Percentiles rank a stretch among this genome's conserved stretches.
These are phyloP conservation scores for Aureobasidium sp. DNA, from an alignment of 2,329 filamentous ascomycete genomes.

Conservation along the genomic window DNA sequence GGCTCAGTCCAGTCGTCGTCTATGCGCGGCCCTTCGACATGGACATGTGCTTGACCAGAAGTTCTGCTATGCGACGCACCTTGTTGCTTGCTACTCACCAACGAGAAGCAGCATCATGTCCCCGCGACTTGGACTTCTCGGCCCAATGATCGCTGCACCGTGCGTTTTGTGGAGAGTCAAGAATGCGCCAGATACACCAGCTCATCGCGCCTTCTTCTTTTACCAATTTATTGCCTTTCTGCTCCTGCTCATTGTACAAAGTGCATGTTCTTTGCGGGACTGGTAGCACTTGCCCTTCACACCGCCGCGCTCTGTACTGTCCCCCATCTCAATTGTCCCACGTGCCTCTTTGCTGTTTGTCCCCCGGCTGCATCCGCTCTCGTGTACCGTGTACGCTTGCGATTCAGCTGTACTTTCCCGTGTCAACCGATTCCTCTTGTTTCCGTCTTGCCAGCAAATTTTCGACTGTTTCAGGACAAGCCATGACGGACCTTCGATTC, in stretches of 20 bases:
- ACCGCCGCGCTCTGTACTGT: not conserved
- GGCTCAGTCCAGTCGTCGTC: conserved; percentile 6
- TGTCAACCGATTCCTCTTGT: not conserved
- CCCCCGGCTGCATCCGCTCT: not conserved
- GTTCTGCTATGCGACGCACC: not conserved
- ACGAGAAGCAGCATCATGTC: not conserved
- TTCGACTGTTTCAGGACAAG: not conserved
- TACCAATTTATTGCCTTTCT: not conserved
- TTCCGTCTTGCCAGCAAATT: not conserved
- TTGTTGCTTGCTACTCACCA: not conserved
- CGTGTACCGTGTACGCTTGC: not conserved
- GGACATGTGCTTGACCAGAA: not conserved
- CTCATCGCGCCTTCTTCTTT: not conserved
- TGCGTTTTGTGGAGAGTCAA: conserved; percentile 6
- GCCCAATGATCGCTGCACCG: conserved; percentile 1
- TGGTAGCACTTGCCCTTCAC: not conserved
- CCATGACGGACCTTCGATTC: not conserved
- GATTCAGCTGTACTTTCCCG: not conserved
- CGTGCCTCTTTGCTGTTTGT: not conserved
- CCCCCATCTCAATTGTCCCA: not conserved
- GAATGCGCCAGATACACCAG: not conserved
- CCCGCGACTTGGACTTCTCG: conserved; percentile 1
- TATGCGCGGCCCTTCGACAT: not conserved
- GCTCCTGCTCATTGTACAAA: not conserved
- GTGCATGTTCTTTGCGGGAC: too few species aligned